These are phyloP conservation scores for Podospora tetraspora DNA, from an alignment of 495 filamentous ascomycete species.

Conservation along the genomic window DNA sequence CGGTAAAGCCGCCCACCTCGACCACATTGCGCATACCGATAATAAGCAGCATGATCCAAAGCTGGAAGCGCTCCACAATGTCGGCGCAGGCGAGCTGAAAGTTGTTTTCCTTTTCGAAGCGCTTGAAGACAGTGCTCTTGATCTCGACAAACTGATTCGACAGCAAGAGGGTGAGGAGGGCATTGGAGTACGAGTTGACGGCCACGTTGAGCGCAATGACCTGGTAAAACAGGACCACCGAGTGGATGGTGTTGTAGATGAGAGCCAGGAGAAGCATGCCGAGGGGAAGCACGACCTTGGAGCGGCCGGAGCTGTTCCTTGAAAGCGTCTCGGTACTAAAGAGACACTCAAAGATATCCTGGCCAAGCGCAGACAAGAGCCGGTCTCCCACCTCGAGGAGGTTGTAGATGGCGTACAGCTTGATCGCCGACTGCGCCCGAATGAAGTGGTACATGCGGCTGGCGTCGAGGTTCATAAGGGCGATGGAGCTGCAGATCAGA, in stretches of 20 bases:
- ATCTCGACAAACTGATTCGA: constrained; percentile 98
- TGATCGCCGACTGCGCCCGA: constrained; percentile 91
- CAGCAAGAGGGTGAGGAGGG: constrained; percentile 81
- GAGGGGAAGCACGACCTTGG: constrained; percentile 84
- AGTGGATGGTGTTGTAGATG: constrained; percentile 80
- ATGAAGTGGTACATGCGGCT: constrained; percentile 99
- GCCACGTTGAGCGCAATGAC: constrained; percentile 97
- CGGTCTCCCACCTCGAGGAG: constrained; percentile 86
- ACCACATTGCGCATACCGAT: constrained; percentile 94
- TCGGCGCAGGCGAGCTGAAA: constrained; percentile 97
- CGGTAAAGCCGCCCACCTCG: constrained; percentile 70
- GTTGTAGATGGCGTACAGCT: constrained; percentile 98
- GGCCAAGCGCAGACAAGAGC: constrained; percentile 82
- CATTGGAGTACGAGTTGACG: constrained; percentile 98
- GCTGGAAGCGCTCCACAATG: constrained; percentile 93
- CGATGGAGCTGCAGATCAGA: constrained; percentile 73
- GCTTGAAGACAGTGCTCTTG: constrained; percentile 95
- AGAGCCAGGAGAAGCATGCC: constrained; percentile 86
- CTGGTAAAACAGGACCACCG: constrained; percentile 87
- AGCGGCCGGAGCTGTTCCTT: constrained; percentile 78
- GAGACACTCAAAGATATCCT: constrained; percentile 93
- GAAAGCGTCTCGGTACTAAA: constrained; percentile 90
- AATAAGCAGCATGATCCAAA: constrained; percentile 95
- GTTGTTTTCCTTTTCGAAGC: constrained; percentile 93
- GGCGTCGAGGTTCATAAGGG: constrained; percentile 89